A percentile compares a stretch with the other conserved stretches of the same genome.
Conservation (phyloP, 352 stramenopile species). For the Pythium apleroticum region DNA sequence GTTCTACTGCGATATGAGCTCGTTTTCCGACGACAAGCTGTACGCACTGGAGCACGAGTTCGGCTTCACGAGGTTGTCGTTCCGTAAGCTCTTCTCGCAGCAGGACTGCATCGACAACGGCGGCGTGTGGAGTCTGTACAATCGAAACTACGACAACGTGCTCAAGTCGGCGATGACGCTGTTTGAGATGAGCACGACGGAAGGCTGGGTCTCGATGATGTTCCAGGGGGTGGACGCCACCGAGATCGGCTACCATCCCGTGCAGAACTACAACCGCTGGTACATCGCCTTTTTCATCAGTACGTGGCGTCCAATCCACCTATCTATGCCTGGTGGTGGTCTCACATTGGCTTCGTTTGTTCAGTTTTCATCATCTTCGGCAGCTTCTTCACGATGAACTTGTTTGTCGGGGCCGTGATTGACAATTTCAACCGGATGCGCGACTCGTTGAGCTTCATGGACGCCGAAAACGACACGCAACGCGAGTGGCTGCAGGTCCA, state of each 20-base stretch:
- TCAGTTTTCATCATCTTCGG: conserved; percentile 83
- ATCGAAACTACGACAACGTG: conserved; percentile 70
- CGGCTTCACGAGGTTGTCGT: conserved; percentile 41
- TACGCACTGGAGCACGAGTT: conserved; percentile 30
- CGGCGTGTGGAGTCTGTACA: conserved; percentile 30
- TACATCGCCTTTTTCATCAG: conserved; percentile 80
- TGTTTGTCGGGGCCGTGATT: conserved; percentile 88
- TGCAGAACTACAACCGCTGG: conserved; percentile 60
- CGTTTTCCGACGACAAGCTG: conserved; percentile 30
- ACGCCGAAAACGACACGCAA: conserved; percentile 64
- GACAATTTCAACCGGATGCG: conserved; percentile 83
- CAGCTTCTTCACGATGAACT: conserved; percentile 85
- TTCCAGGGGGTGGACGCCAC: conserved; percentile 71
- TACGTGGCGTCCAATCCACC: conserved; percentile 10
- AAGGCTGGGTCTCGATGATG: conserved; percentile 87
- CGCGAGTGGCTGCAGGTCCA: conserved; percentile 65
- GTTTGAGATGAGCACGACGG: conserved; percentile 86
- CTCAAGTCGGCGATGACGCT: conserved; percentile 52
- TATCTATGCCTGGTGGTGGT: not conserved
- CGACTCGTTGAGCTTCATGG: conserved; percentile 36
- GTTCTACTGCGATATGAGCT: conserved; percentile 60
- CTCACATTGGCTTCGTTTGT: conserved; percentile 1
- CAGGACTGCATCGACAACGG: conserved; percentile 34
- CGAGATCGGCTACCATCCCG: conserved; percentile 65
- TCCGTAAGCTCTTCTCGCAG: conserved; percentile 43